Percentiles rank a stretch among this genome's conserved stretches.
Conservation (phyloP, 495 filamentous ascomycete species). For the Thermothielavioides terrestris region DNA sequence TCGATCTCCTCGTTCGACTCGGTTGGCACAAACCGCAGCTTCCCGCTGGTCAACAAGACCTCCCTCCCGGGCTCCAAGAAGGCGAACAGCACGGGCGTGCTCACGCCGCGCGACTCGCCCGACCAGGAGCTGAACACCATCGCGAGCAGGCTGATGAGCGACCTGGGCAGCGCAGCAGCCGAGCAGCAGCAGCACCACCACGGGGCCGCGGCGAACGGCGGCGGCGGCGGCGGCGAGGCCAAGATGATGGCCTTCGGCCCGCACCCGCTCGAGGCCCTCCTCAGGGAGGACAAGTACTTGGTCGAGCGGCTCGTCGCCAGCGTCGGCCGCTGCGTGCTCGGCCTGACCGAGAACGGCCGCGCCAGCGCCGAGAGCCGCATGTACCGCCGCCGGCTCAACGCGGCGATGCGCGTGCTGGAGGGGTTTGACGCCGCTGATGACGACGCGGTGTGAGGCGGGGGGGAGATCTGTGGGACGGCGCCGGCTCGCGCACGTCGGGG, state of each 20-base stretch:
- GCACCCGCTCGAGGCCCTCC: conserved; percentile 42
- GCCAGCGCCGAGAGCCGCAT: conserved; percentile 53
- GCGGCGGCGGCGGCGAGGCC: conserved; percentile 11
- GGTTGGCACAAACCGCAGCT: conserved; percentile 42
- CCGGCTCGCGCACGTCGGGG: no score
- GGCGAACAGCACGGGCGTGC: conserved; percentile 28
- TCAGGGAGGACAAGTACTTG: conserved; percentile 62
- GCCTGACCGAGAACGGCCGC: conserved; percentile 53
- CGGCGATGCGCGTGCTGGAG: conserved; percentile 62
- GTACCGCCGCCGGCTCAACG: conserved; percentile 61
- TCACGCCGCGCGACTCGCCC: conserved; percentile 27
- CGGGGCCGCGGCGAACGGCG: no score
- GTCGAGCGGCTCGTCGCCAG: conserved; percentile 70
- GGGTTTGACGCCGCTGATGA: conserved; percentile 34
- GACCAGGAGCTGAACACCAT: conserved; percentile 34
- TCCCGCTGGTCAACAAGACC: conserved; percentile 43
- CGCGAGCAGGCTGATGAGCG: conserved; percentile 32
- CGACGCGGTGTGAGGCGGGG: background rate
- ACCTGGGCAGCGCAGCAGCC: conserved; percentile 28
- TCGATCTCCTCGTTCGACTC: conserved; percentile 44
- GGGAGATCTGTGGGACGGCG: no score
- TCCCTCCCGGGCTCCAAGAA: background rate
- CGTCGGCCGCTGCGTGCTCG: conserved; percentile 59
- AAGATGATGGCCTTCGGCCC: conserved; percentile 4
- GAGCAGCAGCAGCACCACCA: no score